Base-by-base conservation (phyloP, 2,329 filamentous ascomycete genomes). In the Cercospora sesami region DNA sequence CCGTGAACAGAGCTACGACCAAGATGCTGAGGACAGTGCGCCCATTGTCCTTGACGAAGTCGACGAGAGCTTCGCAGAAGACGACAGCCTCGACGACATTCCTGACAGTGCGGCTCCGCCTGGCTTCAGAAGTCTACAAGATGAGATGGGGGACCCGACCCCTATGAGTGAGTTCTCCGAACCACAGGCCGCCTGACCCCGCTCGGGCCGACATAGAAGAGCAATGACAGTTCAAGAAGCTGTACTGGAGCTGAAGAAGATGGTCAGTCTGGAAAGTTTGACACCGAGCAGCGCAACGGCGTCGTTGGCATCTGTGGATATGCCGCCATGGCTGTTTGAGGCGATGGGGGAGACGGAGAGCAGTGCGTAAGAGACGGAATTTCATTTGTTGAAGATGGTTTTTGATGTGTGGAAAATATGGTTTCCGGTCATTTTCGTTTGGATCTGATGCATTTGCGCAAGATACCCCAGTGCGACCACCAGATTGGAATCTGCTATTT, bases 1-100 rank as follows among this genome's bases (percentile, higher is more conserved):
- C 73, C 80, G 84, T 42, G 83, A 83, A 72, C 83, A 83, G 58
- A 84, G 81, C 72, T 89, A 89, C 69, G 87, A 89, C 72, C 83
- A 83, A 69, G 87, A 89, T 73, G 87, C 87, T 0, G 85, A 87
- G 72, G 82, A 81, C 51, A 76, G 81, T 42, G 80, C 78, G 60
- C 84, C 83, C 66, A 81, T 81, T 45, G 64, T 42, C 21, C 39
- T 65, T 16, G 66, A 64, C 14, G 66, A 63, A 5, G 66, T 65
- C 5, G 60, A 58, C 7, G 80, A 80, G 21, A 83, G 83, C 63
- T 82, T 82, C 45, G 85, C 85, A 68, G 82, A 82, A 45, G 84
- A 86, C 67, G 84, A 86, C 53, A 65, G 45, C 21, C 55, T 70
- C 16, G 68, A 70, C 10, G 70, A 72, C 55, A 66, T 72, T 33